These are phyloP conservation scores for Logfia minima DNA, from an alignment of 129 eudicot genomes.

Conservation along the genomic window DNA sequence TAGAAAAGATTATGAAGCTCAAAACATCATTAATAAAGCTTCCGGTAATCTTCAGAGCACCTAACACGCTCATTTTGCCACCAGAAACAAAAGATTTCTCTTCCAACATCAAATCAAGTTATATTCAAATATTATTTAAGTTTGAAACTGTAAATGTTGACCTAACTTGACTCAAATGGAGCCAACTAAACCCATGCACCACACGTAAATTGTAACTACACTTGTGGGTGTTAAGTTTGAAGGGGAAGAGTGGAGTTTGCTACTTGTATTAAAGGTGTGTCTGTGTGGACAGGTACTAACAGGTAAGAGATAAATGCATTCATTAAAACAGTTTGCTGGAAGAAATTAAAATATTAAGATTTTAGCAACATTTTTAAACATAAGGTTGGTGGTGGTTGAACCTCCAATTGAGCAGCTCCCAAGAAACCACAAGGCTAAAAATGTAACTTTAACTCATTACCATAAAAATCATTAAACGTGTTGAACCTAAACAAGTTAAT, in stretches of 20 bases:
- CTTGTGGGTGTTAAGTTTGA: conserved; percentile 22
- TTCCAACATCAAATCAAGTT: conserved; percentile 21
- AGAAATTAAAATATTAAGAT: conserved; percentile 16
- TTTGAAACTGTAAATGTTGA: background rate
- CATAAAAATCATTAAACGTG: conserved; percentile 22
- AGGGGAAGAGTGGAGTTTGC: conserved; percentile 38
- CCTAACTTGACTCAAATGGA: background rate
- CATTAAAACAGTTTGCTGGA: conserved; percentile 47
- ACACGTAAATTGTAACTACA: conserved; percentile 20
- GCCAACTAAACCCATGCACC: conserved; percentile 22
- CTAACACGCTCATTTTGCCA: conserved; percentile 31
- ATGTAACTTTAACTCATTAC: conserved; percentile 25
- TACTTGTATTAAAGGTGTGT: conserved; percentile 33
- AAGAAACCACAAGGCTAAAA: conserved; percentile 38
- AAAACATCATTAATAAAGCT: conserved; percentile 50
- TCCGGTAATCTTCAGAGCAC: conserved; percentile 36
- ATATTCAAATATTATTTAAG: background rate
- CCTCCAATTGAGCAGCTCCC: conserved; percentile 48
- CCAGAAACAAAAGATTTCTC: background rate
- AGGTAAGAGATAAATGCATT: conserved; percentile 56
- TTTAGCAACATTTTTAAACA: conserved; percentile 36
- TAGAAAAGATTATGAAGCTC: conserved; percentile 63
- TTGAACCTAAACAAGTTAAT: conserved; percentile 20
- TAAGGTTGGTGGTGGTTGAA: conserved; percentile 95
- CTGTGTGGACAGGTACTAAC: conserved; percentile 44